Evolutionary conservation across 805 yeast species (phyloP).

Genomic region (Cephaloascus albidus): DNA sequence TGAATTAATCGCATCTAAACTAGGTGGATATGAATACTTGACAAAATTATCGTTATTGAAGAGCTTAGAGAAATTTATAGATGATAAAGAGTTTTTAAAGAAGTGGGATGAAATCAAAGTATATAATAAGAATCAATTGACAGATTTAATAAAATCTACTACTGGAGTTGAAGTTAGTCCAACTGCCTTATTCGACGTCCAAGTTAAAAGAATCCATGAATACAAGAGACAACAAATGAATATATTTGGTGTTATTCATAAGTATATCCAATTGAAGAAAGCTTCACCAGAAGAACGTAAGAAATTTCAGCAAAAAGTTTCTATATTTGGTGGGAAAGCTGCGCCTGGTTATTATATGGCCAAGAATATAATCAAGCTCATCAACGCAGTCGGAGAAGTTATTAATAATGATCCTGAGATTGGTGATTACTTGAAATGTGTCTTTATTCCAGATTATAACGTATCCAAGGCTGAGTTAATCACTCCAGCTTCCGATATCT

Average conservation of each 20-base stretch:
- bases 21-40: conserved; percentile 63
- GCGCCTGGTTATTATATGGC: conserved; percentile 99
- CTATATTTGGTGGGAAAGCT: conserved; percentile 87
- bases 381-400: conserved; percentile 73
- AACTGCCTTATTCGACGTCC: conserved; percentile 76
- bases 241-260: conserved; percentile 78
- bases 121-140: conserved; percentile 59
- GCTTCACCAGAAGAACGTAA: conserved; percentile 55
- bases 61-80: conserved; percentile 52
- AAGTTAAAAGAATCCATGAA: conserved; percentile 92
- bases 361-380: conserved; percentile 76
- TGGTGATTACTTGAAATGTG: conserved; percentile 73
- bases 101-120: conserved; percentile 67
- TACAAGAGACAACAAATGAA: conserved; percentile 93
- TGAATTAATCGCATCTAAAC: conserved; percentile 58
- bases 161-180: conserved; percentile 64
- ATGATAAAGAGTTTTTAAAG: conserved; percentile 58
- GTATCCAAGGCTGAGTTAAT: conserved; percentile 91
- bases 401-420: conserved; percentile 71
- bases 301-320: conserved; percentile 64
- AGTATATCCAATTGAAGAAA: conserved; percentile 70
- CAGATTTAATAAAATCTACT: conserved; percentile 53
- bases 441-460: conserved; percentile 85
- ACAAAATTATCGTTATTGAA: conserved; percentile 61
- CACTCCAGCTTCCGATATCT: conserved; percentile 81